These are phyloP conservation scores for Proteromonas lacertae DNA, from an alignment of 352 stramenopile species.

Conservation along the genomic window DNA sequence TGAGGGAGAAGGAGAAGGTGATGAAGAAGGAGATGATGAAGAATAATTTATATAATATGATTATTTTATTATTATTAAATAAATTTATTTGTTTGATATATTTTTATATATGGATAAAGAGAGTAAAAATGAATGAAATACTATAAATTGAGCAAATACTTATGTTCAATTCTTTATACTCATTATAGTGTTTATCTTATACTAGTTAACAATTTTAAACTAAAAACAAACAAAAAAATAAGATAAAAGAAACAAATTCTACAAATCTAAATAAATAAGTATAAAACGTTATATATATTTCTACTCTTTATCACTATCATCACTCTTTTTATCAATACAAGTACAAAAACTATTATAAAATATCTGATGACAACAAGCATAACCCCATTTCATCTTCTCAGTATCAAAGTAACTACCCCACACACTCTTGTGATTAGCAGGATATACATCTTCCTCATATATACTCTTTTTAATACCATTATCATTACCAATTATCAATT, in stretches of 20 bases:
- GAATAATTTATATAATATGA: not conserved
- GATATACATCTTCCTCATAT: constrained; percentile 80
- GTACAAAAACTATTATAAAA: constrained; percentile 76
- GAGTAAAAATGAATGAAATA: too few species aligned
- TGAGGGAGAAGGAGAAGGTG: constrained; percentile 15
- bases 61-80: not conserved
- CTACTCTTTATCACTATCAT: constrained; percentile 16
- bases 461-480: constrained; percentile 47
- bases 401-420: constrained; percentile 92
- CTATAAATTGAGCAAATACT: too few species aligned
- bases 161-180: too few species aligned
- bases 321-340: constrained; percentile 41
- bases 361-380: constrained; percentile 68
- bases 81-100: too few species aligned
- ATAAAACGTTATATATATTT: constrained; percentile 15
- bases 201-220: too few species aligned
- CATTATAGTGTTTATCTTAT: too few species aligned
- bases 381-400: constrained; percentile 69
- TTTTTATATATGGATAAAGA: too few species aligned
- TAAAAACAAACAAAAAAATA: too few species aligned
- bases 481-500: constrained; percentile 16
- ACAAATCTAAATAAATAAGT: too few species aligned
- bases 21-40: constrained; percentile 1
- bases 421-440: constrained; percentile 75
- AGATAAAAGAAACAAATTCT: too few species aligned